Base-by-base conservation (phyloP, 805 yeast species). In the Wickerhamomyces bisporus region DNA sequence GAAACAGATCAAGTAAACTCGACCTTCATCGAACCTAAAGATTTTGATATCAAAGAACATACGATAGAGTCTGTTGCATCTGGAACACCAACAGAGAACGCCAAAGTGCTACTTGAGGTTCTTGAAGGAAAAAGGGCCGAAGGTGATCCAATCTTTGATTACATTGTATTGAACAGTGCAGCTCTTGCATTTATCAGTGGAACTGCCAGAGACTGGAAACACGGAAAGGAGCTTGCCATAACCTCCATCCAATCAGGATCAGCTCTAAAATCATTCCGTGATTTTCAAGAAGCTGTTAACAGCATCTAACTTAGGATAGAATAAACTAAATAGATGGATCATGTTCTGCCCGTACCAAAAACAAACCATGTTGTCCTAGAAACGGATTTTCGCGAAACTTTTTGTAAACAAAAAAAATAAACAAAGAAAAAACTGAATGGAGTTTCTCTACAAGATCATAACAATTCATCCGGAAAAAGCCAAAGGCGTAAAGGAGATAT, bases 41-140 rank as follows among this genome's bases (percentile, higher is more conserved):
- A 88, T 62, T 93, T 93, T 53, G 95, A 88, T 1, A 66, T 93
- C 30, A 72, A 78, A 18, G 83, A 81, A 44, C 95, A 88, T 62
- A 57, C 78, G 1, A 66, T 93, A 28, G 64, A 62, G 4, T 62
- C 68, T 4, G 97, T 93, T 15, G 71, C 73, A 31, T 83, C 95
- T 2, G 93, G 95, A 6, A 86, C 96, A 0, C 95, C 98, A 0
- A 68, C 66, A 25, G 87, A 86, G 53, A 93, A 93, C 58, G 96
- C 98, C 0, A 63, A 51, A 2, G 47, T 71, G 1, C 71, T 88
- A 35, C 47, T 49, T 20, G 47, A 57, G 46, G 68, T 68, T 55
- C 48, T 77, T 32, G 49, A 51, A 19, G 68, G 75, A 37, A 73
- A 74, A 42, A 53, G 65, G 32, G 64, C 68, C 5, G 61, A 65